These are phyloP conservation scores for Suillus weaverae DNA, from an alignment of 768 basidiomycete genomes.

Conservation along the genomic window DNA sequence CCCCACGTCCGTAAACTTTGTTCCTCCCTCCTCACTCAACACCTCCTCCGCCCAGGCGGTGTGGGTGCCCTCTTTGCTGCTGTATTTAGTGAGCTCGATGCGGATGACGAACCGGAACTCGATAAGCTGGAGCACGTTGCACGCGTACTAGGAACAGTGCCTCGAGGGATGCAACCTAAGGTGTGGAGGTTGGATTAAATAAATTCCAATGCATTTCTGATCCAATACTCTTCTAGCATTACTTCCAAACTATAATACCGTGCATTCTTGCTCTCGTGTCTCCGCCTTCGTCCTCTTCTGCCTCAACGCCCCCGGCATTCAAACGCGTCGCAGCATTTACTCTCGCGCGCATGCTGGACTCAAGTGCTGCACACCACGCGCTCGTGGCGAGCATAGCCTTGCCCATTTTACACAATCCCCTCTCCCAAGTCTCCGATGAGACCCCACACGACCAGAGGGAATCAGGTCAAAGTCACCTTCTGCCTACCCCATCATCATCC, in stretches of 20 bases:
- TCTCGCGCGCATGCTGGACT: conserved; percentile 62
- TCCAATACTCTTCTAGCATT: conserved; percentile 46
- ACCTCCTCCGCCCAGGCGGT: conserved; percentile 70
- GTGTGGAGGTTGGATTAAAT: conserved; percentile 33
- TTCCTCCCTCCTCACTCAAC: conserved; percentile 63
- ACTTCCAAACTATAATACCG: conserved; percentile 56
- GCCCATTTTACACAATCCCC: conserved; percentile 53
- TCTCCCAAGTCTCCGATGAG: conserved; percentile 30
- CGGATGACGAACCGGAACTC: conserved; percentile 50
- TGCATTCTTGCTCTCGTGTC: conserved; percentile 53
- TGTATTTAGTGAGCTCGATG: conserved; percentile 64
- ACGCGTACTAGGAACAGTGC: conserved; percentile 61
- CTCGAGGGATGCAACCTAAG: conserved; percentile 51
- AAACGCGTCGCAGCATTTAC: conserved; percentile 66
- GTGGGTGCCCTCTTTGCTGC: conserved; percentile 68
- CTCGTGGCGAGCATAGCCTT: conserved; percentile 38
- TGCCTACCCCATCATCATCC: conserved; percentile 35
- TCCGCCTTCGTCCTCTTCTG: neutral
- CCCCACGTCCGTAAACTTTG: conserved; percentile 59
- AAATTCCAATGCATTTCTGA: neutral
- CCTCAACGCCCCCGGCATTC: conserved; percentile 36
- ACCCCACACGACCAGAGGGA: neutral
- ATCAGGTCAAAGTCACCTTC: neutral
- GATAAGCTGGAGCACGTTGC: conserved; percentile 77
- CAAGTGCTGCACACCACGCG: conserved; percentile 22